phyloP scores from a whole-genome alignment of 2,329 filamentous ascomycete genomes.

The Chaetomium globosum region DNA sequence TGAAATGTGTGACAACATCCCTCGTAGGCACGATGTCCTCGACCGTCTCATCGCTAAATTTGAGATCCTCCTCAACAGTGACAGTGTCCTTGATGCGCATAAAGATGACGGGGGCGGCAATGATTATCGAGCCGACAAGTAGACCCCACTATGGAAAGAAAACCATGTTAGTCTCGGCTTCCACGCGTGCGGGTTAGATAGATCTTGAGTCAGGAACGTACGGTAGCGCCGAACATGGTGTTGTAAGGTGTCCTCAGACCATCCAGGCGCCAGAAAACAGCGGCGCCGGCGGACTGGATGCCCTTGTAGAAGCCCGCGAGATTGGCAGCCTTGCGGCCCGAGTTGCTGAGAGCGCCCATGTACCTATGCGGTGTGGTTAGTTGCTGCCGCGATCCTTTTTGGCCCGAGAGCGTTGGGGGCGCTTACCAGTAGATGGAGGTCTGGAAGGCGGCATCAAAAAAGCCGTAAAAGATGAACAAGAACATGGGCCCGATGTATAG shows the following conservation, averaged over 20 bases:
- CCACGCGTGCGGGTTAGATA: too few species aligned
- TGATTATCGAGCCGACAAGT: constrained; percentile 69
- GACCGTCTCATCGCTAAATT: constrained; percentile 80
- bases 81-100: constrained; percentile 80
- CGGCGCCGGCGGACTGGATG: constrained; percentile 84
- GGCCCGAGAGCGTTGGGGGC: constrained; percentile 39
- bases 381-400: neutral
- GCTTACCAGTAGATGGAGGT: constrained; percentile 90
- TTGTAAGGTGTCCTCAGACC: constrained; percentile 64
- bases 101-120: constrained; percentile 79
- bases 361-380: constrained; percentile 57
- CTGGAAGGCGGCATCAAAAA: constrained; percentile 90
- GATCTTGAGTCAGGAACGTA: constrained; percentile 38
- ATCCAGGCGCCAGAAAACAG: constrained; percentile 74
- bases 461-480: constrained; percentile 86
- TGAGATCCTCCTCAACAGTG: constrained; percentile 77
- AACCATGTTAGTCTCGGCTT: neutral
- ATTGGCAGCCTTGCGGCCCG: constrained; percentile 87
- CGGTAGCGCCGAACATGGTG: constrained; percentile 66
- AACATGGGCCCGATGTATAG: constrained; percentile 78
- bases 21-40: constrained; percentile 61
- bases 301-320: constrained; percentile 63
- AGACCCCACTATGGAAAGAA: constrained; percentile 66
- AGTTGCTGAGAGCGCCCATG: constrained; percentile 93
- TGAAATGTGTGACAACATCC: neutral